Conservation (phyloP, 768 basidiomycete species). For the Pholiota microspora region DNA sequence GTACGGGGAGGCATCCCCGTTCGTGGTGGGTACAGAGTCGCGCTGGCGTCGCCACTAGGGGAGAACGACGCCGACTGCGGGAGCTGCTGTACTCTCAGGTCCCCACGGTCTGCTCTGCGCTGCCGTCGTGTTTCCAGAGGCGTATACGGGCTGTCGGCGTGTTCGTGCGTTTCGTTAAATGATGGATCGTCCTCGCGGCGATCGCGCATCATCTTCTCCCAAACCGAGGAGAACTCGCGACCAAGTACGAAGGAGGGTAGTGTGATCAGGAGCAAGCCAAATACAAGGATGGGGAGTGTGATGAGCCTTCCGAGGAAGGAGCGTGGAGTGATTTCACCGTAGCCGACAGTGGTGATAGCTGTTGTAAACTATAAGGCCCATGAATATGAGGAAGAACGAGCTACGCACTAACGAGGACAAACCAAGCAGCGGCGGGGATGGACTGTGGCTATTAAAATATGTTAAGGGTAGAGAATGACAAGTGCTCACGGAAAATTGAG, state of each 20-base stretch:
- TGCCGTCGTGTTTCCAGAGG: neutral
- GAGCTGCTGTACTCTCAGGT: neutral
- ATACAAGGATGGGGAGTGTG: conserved; percentile 83
- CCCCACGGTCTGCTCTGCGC: neutral
- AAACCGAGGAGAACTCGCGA: conserved; percentile 86
- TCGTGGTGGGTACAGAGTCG: neutral
- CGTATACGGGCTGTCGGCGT: neutral
- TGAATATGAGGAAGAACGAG: neutral
- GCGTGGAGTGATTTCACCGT: conserved; percentile 88
- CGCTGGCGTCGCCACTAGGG: neutral
- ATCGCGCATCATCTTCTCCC: conserved; percentile 72
- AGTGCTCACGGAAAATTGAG: conserved; percentile 65
- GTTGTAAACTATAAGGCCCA: neutral
- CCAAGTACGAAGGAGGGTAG: conserved; percentile 91
- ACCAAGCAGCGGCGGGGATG: conserved; percentile 57
- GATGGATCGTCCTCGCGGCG: conserved; percentile 16
- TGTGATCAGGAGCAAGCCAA: conserved; percentile 86
- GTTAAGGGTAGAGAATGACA: neutral
- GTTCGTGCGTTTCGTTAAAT: neutral
- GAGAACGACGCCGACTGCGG: neutral
- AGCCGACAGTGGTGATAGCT: conserved; percentile 85
- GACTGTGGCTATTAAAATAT: conserved; percentile 21
- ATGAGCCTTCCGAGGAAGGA: conserved; percentile 85
- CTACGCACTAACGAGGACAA: conserved; percentile 57
- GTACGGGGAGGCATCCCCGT: conserved; percentile 5